These are phyloP conservation scores for Phytophthora uliginosa DNA, from an alignment of 352 stramenopile species.

Conservation along the genomic window DNA sequence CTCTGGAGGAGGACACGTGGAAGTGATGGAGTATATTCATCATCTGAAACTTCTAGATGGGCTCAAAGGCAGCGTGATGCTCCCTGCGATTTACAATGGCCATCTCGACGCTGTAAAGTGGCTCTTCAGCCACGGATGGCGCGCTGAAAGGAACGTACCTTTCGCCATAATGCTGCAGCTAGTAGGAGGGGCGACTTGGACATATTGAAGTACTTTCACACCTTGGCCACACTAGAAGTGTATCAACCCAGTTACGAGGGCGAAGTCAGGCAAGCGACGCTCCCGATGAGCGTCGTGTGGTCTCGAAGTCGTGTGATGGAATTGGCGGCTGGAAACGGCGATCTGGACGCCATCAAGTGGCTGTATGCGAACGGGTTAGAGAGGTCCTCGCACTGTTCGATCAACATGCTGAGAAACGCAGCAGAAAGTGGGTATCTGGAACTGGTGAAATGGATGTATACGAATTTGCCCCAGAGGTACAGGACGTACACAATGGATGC, in stretches of 20 bases:
- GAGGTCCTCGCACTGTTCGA: background rate
- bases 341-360: background rate
- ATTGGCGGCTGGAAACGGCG: background rate
- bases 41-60: background rate
- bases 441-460: background rate
- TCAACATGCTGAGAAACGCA: background rate
- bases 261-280: background rate
- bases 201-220: background rate
- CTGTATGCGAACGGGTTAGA: background rate
- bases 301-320: background rate
- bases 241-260: background rate
- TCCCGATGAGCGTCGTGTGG: background rate
- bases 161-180: background rate
- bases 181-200: background rate
- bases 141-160: background rate
- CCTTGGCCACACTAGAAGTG: background rate
- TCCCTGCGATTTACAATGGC: background rate
- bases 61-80: background rate
- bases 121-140: background rate
- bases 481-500: background rate
- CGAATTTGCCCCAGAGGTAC: background rate
- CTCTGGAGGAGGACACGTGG: background rate
- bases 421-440: background rate
- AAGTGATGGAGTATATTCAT: background rate
- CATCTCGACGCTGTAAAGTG: background rate